Evolutionary conservation across 106 monocot genomes (phyloP).

Genomic region (Dioscorea alata): DNA sequence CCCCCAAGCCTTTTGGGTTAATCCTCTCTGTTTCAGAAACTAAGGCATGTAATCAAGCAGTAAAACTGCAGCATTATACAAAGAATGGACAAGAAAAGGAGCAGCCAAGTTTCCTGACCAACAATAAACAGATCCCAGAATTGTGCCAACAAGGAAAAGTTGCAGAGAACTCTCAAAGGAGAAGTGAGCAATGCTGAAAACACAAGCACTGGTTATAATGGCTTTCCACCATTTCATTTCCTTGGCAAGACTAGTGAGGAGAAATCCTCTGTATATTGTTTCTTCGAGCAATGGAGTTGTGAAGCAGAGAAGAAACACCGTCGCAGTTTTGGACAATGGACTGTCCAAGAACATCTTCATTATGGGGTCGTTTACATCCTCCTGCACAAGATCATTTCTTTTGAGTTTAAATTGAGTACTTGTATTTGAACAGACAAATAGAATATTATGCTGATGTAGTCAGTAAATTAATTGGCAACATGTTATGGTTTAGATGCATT

Average conservation of each 20-base stretch:
- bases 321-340: conserved; percentile 25
- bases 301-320: conserved; percentile 56
- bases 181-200: conserved; percentile 67
- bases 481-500: too few species aligned
- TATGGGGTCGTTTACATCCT: conserved; percentile 60
- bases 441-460: too few species aligned
- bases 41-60: conserved; percentile 21
- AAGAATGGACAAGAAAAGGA: conserved; percentile 57
- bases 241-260: conserved; percentile 54
- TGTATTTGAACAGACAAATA: background rate
- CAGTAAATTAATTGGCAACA: too few species aligned
- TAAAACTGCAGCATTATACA: conserved; percentile 74
- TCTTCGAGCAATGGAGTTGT: conserved; percentile 71
- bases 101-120: conserved; percentile 59
- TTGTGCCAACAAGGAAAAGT: conserved; percentile 68
- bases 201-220: conserved; percentile 40
- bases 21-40: background rate
- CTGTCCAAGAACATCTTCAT: conserved; percentile 52
- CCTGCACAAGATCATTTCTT: conserved; percentile 37
- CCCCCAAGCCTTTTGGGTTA: too few species aligned
- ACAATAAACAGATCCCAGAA: conserved; percentile 76
- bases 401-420: too few species aligned
- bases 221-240: conserved; percentile 55
- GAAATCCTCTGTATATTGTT: conserved; percentile 73
- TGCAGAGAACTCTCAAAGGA: conserved; percentile 54